phyloP scores from a whole-genome alignment of 2,329 filamentous ascomycete species.

The Boeremia lycopersici region DNA sequence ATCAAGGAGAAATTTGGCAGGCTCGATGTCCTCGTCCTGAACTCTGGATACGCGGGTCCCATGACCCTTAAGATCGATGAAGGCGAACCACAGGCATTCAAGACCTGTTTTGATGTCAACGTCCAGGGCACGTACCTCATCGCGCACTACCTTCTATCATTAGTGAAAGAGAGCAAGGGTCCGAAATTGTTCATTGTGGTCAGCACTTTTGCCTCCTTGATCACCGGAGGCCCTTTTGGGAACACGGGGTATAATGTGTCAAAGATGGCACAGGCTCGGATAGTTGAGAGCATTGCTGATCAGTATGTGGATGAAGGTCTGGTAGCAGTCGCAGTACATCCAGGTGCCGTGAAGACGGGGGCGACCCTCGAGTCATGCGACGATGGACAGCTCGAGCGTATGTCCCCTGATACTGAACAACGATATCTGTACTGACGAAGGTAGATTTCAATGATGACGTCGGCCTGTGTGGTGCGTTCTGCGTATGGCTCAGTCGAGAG shows the following conservation, averaged over 20 bases:
- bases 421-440: neutral
- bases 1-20: constrained; percentile 31
- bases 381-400: constrained; percentile 35
- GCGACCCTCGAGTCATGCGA: constrained; percentile 24
- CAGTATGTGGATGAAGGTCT: constrained; percentile 33
- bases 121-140: constrained; percentile 47
- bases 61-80: constrained; percentile 43
- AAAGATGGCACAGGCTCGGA: constrained; percentile 37
- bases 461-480: constrained; percentile 39
- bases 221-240: constrained; percentile 48
- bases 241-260: constrained; percentile 44
- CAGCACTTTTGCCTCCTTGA: constrained; percentile 41
- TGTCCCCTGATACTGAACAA: constrained; percentile 6
- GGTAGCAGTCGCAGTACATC: constrained; percentile 36
- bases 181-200: constrained; percentile 35
- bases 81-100: constrained; percentile 42
- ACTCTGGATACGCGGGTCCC: constrained; percentile 47
- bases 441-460: constrained; percentile 39
- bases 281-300: constrained; percentile 35
- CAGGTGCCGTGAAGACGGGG: constrained; percentile 40
- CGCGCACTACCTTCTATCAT: constrained; percentile 44
- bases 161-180: constrained; percentile 27
- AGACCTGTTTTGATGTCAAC: constrained; percentile 47
- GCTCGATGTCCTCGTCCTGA: constrained; percentile 48
- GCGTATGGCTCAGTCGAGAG: constrained; percentile 41